These are phyloP conservation scores for Microsporum ferrugineum DNA, from an alignment of 2,329 filamentous ascomycete genomes.

Conservation along the genomic window DNA sequence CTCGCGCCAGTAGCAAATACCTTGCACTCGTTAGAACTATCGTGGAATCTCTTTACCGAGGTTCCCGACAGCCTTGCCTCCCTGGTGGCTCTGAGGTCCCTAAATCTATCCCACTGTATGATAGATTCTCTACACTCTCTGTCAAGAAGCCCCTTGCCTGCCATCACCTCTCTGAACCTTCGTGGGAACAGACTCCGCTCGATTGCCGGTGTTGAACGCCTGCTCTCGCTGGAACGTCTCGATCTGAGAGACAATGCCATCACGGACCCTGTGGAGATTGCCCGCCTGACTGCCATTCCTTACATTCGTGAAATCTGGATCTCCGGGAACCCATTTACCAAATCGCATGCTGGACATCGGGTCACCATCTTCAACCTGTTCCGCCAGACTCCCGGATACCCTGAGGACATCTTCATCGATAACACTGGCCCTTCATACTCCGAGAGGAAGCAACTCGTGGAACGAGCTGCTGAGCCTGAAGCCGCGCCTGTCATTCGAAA, in stretches of 20 bases:
- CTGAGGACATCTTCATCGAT: conserved; percentile 83
- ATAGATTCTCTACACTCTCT: conserved; percentile 88
- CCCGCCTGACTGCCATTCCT: conserved; percentile 77
- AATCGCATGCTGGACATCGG: conserved; percentile 73
- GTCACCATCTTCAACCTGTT: conserved; percentile 94
- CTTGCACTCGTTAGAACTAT: conserved; percentile 82
- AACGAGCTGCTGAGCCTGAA: conserved; percentile 64
- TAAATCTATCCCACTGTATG: conserved; percentile 96
- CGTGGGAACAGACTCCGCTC: conserved; percentile 78
- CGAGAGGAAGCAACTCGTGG: conserved; percentile 73
- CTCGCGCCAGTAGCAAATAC: conserved; percentile 75
- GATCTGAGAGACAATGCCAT: conserved; percentile 85
- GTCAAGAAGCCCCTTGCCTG: conserved; percentile 72
- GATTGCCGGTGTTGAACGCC: conserved; percentile 77
- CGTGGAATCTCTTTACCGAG: conserved; percentile 84
- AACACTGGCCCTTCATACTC: conserved; percentile 69
- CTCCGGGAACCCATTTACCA: conserved; percentile 80
- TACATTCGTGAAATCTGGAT: conserved; percentile 91
- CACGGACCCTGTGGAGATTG: conserved; percentile 82
- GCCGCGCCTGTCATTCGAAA: conserved; percentile 69
- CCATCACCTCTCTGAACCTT: conserved; percentile 85
- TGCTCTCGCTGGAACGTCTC: conserved; percentile 77
- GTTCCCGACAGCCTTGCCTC: conserved; percentile 83
- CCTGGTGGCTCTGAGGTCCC: conserved; percentile 73
- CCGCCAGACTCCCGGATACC: conserved; percentile 76